A percentile compares a stretch with the other conserved stretches of the same genome.
These are phyloP conservation scores for Annulohypoxylon nitens DNA, from an alignment of 495 filamentous ascomycete genomes.

Conservation along the genomic window DNA sequence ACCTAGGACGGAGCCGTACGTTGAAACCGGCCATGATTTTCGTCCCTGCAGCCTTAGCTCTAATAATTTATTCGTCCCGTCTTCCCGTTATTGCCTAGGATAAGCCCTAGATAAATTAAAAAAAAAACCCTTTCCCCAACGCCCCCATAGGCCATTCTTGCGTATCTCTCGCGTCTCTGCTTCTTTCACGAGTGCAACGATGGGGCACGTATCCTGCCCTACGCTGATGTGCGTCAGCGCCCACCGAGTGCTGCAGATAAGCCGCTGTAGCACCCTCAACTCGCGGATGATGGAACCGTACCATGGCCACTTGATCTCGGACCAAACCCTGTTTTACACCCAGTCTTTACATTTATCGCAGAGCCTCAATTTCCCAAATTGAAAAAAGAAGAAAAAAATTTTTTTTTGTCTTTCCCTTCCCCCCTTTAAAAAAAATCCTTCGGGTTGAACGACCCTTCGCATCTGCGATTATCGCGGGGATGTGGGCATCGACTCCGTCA, in stretches of 20 bases:
- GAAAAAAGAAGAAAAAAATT: slow-evolving; percentile 4
- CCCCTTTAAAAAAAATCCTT: slow-evolving; percentile 13
- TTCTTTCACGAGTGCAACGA: slow-evolving; percentile 9
- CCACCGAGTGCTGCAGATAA: slow-evolving; percentile 44
- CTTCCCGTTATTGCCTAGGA: slow-evolving; percentile 19
- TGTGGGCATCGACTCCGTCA: slow-evolving; percentile 20
- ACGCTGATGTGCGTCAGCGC: slow-evolving; percentile 33
- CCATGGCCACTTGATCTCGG: slow-evolving; percentile 13
- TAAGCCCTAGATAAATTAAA: slow-evolving; percentile 26
- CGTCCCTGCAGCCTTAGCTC: slow-evolving; percentile 37
- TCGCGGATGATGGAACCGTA: slow-evolving; percentile 12
- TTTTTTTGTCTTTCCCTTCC: slow-evolving; percentile 11
- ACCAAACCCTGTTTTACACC: not conserved
- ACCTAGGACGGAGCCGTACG: slow-evolving; percentile 10
- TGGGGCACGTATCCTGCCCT: slow-evolving; percentile 19
- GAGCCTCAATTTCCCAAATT: slow-evolving; percentile 35
- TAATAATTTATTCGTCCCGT: slow-evolving; percentile 5
- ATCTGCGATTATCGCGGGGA: slow-evolving; percentile 22
- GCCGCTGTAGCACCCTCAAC: slow-evolving; percentile 28
- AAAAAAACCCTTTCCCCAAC: slow-evolving; percentile 16
- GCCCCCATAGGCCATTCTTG: slow-evolving; percentile 44
- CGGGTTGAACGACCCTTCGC: slow-evolving; percentile 23
- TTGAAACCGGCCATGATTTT: slow-evolving; percentile 34
- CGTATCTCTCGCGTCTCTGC: not conserved
- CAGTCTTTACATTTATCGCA: slow-evolving; percentile 28